phyloP scores from a whole-genome alignment of 2,329 filamentous ascomycete species.

The Lanzia echinophila region DNA sequence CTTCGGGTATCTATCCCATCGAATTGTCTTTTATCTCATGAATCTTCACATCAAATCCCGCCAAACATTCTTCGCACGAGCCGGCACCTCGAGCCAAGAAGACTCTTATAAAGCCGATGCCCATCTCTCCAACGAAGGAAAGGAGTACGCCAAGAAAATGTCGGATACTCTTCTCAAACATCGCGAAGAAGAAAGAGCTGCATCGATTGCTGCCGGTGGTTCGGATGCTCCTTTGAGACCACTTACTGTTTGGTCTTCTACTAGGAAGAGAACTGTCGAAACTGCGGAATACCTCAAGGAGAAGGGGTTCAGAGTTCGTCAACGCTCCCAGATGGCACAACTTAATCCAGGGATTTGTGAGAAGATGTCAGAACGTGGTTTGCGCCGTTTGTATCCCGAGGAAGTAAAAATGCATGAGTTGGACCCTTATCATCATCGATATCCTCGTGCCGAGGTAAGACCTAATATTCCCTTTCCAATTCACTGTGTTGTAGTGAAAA shows the following conservation, averaged over 20 bases:
- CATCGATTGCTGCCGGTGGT: constrained; percentile 61
- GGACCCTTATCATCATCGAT: constrained; percentile 95
- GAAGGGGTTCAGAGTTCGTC: constrained; percentile 76
- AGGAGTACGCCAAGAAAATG: constrained; percentile 79
- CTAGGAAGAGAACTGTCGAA: constrained; percentile 80
- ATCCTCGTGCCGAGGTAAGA: constrained; percentile 81
- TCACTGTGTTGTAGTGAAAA: not conserved
- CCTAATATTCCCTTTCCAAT: not conserved
- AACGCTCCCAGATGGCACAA: constrained; percentile 94
- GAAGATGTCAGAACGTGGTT: constrained; percentile 78
- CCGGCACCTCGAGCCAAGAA: constrained; percentile 79
- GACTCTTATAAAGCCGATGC: constrained; percentile 91
- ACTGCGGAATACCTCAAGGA: constrained; percentile 77
- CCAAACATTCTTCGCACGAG: constrained; percentile 86
- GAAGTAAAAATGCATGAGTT: constrained; percentile 89
- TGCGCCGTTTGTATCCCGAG: constrained; percentile 76
- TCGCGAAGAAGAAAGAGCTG: constrained; percentile 71
- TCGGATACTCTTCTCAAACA: constrained; percentile 75
- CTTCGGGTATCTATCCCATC: constrained; percentile 92
- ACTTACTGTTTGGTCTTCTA: constrained; percentile 91
- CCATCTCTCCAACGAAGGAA: constrained; percentile 71
- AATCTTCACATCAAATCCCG: constrained; percentile 96
- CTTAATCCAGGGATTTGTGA: constrained; percentile 95
- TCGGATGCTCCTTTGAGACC: constrained; percentile 65
- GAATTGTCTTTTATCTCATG: constrained; percentile 96